Evolutionary conservation across 257 asterid species (phyloP), one percentile per base, ranked within the genome.

Genomic region (Penstemon newberryi): DNA sequence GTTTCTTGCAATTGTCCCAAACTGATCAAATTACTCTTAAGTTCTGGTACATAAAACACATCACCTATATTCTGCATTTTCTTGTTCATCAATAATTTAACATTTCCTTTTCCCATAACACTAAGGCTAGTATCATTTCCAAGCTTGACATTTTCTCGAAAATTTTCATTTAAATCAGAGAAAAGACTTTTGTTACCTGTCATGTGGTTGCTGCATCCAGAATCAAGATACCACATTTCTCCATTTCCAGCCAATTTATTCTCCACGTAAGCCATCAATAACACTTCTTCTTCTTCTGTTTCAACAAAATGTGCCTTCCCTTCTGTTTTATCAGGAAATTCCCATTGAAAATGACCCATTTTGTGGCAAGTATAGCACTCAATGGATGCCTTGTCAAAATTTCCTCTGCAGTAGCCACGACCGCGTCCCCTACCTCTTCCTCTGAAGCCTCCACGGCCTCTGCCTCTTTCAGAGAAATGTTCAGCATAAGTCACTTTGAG

Each of bases 1-100:
- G 61, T 66, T n/a, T 74, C 70, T 47, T 74, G 77, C 3, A 78
- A 41, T n/a, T 74, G 75, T 5, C 77, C 77, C 36, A 78, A 18
- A 36, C 79, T 73, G 1, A 73, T 38, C 0, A 77, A 7, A 12
- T 72, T 72, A 2, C 51, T 72, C 11, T 55, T 67, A 4, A 72
- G 65, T 46, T 49, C 66, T 0, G 75, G 75, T 4, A 70, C 5
- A 38, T 59, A 58, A 12, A 13, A 70, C 3, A 70, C 68, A n/a
- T n/a, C n/a, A n/a, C n/a, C n/a, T n/a, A n/a, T n/a, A n/a, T n/a
- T n/a, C n/a, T n/a, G n/a, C n/a, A n/a, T n/a, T n/a, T n/a, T n/a
- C n/a, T n/a, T n/a, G n/a, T n/a, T n/a, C n/a, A n/a, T 0, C 39
- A 37, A 63, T n/a, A 4, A 78, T 70, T 5, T 66, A 1, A 79